Conservation (phyloP, 2,329 filamentous ascomycete species). For the Penicillium sumatraense region DNA sequence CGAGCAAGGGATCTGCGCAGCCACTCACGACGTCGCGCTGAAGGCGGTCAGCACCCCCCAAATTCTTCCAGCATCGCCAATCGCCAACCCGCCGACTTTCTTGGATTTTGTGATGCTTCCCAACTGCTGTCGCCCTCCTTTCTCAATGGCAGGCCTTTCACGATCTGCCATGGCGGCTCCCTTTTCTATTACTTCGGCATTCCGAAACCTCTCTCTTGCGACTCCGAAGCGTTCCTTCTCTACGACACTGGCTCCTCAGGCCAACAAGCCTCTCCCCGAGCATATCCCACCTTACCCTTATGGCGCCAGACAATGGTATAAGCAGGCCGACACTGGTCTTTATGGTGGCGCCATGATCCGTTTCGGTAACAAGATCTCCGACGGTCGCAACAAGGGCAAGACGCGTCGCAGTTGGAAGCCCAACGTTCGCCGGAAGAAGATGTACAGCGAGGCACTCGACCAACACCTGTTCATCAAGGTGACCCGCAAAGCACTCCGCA, state of each 20-base stretch:
- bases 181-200: constrained; percentile 42
- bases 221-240: constrained; percentile 45
- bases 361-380: constrained; percentile 57
- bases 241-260: constrained; percentile 38
- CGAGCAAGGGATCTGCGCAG: constrained; percentile 31
- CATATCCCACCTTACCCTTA: constrained; percentile 53
- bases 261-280: constrained; percentile 38
- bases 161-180: constrained; percentile 37
- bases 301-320: constrained; percentile 48
- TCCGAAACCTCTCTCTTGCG: constrained; percentile 44
- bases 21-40: constrained; percentile 32
- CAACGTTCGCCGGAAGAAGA: constrained; percentile 53
- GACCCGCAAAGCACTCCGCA: constrained; percentile 51
- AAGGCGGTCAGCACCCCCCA: constrained; percentile 44
- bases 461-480: constrained; percentile 51
- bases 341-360: constrained; percentile 52
- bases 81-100: constrained; percentile 5
- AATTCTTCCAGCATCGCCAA: constrained; percentile 33
- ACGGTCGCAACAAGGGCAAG: constrained; percentile 54
- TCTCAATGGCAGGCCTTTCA: constrained; percentile 37
- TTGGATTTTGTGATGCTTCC: constrained; percentile 18
- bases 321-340: constrained; percentile 53
- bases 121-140: not conserved
- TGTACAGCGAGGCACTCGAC: constrained; percentile 50
- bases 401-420: constrained; percentile 55